phyloP scores from a whole-genome alignment of 2,329 filamentous ascomycete genomes.

The Beauveria australis region DNA sequence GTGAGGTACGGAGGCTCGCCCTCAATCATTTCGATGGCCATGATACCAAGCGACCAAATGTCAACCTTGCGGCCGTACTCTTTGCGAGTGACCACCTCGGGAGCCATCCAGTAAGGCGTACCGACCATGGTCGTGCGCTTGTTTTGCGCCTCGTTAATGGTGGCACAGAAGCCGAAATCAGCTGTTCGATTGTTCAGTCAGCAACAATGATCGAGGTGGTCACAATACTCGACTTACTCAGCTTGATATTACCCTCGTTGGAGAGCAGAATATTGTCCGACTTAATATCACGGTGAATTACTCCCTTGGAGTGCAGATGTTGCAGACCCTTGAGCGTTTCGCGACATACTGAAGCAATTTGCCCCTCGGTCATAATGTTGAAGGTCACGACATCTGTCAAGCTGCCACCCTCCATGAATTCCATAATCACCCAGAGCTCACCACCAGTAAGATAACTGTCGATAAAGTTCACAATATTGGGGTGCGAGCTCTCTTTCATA shows the following conservation, averaged over 20 bases:
- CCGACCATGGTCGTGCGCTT: constrained; percentile 99
- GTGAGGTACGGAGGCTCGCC: constrained; percentile 95
- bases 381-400: constrained; percentile 97
- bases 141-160: constrained; percentile 94
- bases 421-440: constrained; percentile 98
- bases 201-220: constrained; percentile 13
- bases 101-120: constrained; percentile 99
- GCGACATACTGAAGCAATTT: constrained; percentile 91
- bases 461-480: constrained; percentile 98
- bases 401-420: constrained; percentile 98
- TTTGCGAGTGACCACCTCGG: constrained; percentile 93
- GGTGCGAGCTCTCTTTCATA: constrained; percentile 98
- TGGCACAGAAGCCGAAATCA: constrained; percentile 97
- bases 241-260: constrained; percentile 91
- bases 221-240: constrained; percentile 57
- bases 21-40: constrained; percentile 99
- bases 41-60: constrained; percentile 97
- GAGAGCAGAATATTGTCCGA: constrained; percentile 96
- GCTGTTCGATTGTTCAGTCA: constrained; percentile 52
- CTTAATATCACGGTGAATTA: constrained; percentile 98
- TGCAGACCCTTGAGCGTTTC: constrained; percentile 89
- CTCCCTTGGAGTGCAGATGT: constrained; percentile 92
- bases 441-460: constrained; percentile 87
- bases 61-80: constrained; percentile 98
- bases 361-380: constrained; percentile 97